These are phyloP conservation scores for Globisporangium iwayamae DNA, from an alignment of 352 stramenopile species.

Conservation along the genomic window DNA sequence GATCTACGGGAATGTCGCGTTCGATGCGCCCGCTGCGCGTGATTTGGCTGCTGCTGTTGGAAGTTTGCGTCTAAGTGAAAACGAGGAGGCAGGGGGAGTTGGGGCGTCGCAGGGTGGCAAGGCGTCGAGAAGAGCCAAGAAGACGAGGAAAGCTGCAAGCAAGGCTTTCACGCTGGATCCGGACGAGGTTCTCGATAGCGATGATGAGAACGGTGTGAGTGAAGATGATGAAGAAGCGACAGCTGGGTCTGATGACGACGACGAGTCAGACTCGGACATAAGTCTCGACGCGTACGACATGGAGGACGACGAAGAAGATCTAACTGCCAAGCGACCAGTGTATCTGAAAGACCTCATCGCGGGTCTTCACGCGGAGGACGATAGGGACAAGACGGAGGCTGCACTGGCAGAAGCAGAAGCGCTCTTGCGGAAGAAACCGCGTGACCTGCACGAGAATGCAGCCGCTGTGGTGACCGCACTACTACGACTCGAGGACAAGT, in stretches of 20 bases:
- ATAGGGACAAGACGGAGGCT: constrained; percentile 50
- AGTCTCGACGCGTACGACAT: constrained; percentile 69
- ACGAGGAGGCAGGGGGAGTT: not conserved
- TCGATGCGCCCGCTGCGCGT: constrained; percentile 16
- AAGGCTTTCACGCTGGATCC: constrained; percentile 39
- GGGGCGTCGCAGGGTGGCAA: not conserved
- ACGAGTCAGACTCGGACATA: constrained; percentile 54
- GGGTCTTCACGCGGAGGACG: constrained; percentile 49
- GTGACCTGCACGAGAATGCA: constrained; percentile 62
- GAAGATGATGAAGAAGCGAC: constrained; percentile 20
- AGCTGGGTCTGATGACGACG: constrained; percentile 19
- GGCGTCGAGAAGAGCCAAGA: constrained; percentile 1
- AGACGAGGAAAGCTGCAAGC: constrained; percentile 6
- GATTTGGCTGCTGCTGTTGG: constrained; percentile 17
- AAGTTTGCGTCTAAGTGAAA: not conserved
- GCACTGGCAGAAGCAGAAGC: constrained; percentile 52
- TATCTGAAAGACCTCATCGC: constrained; percentile 73
- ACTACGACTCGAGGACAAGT: constrained; percentile 74
- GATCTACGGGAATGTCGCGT: constrained; percentile 28
- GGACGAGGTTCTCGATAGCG: constrained; percentile 58
- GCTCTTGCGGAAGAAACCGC: constrained; percentile 48
- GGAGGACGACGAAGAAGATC: constrained; percentile 64
- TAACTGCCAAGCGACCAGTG: constrained; percentile 47
- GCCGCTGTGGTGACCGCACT: constrained; percentile 48
- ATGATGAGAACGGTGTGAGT: constrained; percentile 27